phyloP scores from a whole-genome alignment of 805 yeast species.

The Torulaspora indica region DNA sequence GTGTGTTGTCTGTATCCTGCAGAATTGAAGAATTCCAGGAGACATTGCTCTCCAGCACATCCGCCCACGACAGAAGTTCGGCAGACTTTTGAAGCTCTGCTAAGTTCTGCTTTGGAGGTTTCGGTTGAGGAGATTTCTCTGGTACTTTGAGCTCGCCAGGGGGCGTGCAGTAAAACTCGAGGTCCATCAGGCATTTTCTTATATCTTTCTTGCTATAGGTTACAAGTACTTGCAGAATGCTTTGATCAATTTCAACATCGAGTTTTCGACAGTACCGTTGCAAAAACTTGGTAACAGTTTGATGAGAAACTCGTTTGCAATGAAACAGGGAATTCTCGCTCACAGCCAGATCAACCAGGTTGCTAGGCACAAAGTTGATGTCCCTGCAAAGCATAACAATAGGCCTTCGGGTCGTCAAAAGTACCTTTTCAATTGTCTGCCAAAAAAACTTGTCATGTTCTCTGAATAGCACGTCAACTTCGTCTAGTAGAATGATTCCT shows the following conservation, averaged over 20 bases:
- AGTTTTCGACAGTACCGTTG: conserved; percentile 22
- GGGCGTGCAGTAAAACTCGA: conserved; percentile 37
- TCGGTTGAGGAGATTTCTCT: neutral
- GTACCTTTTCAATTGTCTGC: conserved; percentile 59
- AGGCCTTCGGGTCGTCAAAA: conserved; percentile 62
- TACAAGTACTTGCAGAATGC: conserved; percentile 32
- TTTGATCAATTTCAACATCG: conserved; percentile 36
- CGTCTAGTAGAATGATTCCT: conserved; percentile 76
- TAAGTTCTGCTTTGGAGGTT: neutral
- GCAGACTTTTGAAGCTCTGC: conserved; percentile 1
- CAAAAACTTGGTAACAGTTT: conserved; percentile 37
- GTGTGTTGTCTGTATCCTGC: conserved; percentile 24
- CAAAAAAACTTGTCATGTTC: conserved; percentile 77
- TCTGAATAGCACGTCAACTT: conserved; percentile 75
- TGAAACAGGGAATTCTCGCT: conserved; percentile 41
- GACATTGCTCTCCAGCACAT: conserved; percentile 16
- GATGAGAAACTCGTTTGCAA: conserved; percentile 24
- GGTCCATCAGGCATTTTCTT: conserved; percentile 42
- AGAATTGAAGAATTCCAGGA: conserved; percentile 21
- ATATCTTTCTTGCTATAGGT: conserved; percentile 39
- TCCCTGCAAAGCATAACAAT: conserved; percentile 62
- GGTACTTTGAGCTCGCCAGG: conserved; percentile 11
- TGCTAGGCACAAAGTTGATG: conserved; percentile 43
- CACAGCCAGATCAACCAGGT: conserved; percentile 43
- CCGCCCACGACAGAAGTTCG: conserved; percentile 22